Evolutionary conservation across 192 early-diverging fungal species (phyloP).

Genomic region (Coemansia sp.): DNA sequence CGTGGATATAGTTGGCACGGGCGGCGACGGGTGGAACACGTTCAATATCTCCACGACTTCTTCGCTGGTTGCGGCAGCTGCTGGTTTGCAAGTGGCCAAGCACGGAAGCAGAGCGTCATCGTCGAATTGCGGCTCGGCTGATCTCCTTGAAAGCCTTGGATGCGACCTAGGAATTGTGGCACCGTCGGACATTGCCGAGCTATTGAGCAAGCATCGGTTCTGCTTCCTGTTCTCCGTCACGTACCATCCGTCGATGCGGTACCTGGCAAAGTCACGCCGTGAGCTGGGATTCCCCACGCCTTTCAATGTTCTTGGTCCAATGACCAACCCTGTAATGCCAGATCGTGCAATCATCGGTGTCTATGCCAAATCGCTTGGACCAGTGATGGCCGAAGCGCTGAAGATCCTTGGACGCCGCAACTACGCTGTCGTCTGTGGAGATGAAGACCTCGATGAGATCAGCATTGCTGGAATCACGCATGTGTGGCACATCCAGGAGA

Average conservation of each 20-base stretch:
- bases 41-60: constrained; percentile 94
- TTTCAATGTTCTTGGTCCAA: constrained; percentile 89
- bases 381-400: constrained; percentile 79
- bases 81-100: constrained; percentile 88
- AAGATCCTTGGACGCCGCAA: constrained; percentile 68
- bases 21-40: constrained; percentile 94
- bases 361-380: constrained; percentile 71
- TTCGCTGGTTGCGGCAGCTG: constrained; percentile 87
- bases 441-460: constrained; percentile 87
- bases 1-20: constrained; percentile 93
- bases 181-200: constrained; percentile 61
- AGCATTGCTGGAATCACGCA: constrained; percentile 80
- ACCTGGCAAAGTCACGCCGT: constrained; percentile 68
- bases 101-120: constrained; percentile 91
- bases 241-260: constrained; percentile 89
- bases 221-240: constrained; percentile 91
- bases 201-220: constrained; percentile 66
- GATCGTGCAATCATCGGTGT: constrained; percentile 81
- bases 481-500: constrained; percentile 76
- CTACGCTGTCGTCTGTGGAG: constrained; percentile 89
- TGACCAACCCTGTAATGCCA: constrained; percentile 85
- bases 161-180: constrained; percentile 68
- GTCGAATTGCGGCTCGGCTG: constrained; percentile 87
- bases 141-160: constrained; percentile 82
- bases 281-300: constrained; percentile 90